Percentiles rank a stretch among this genome's conserved stretches.
phyloP scores from a whole-genome alignment of 2,329 filamentous ascomycete genomes.

The Mycosphaerella sp. region DNA sequence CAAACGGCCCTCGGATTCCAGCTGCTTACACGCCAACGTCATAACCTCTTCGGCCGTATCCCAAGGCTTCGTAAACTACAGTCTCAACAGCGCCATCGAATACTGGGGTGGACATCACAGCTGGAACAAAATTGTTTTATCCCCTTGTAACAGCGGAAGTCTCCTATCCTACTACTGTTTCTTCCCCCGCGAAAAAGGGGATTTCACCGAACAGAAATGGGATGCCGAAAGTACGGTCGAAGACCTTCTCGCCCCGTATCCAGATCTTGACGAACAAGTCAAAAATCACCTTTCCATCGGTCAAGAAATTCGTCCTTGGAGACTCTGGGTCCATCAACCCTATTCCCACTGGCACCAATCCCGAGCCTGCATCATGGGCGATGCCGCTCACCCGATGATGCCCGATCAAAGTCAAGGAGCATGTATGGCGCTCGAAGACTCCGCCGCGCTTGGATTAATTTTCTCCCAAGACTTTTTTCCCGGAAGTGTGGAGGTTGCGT shows the following conservation, averaged over 20 bases:
- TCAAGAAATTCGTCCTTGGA: conserved; percentile 58
- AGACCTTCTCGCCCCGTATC: conserved; percentile 54
- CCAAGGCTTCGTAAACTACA: conserved; percentile 58
- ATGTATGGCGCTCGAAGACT: conserved; percentile 63
- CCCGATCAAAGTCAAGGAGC: conserved; percentile 64
- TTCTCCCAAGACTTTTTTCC: conserved; percentile 47
- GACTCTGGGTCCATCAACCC: conserved; percentile 58
- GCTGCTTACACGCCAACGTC: conserved; percentile 61
- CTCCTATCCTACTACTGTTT: conserved; percentile 65
- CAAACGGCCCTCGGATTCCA: conserved; percentile 53
- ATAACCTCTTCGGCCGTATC: conserved; percentile 53
- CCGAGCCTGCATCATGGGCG: conserved; percentile 54
- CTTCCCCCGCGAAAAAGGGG: conserved; percentile 54
- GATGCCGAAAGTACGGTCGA: conserved; percentile 48
- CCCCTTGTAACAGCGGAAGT: conserved; percentile 60
- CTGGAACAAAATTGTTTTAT: conserved; percentile 62
- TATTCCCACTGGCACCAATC: conserved; percentile 53
- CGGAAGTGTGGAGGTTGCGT: conserved; percentile 31
- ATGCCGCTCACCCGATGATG: conserved; percentile 60
- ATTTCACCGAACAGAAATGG: conserved; percentile 58
- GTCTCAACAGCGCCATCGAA: conserved; percentile 54
- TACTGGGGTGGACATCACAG: conserved; percentile 65
- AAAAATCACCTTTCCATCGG: conserved; percentile 53
- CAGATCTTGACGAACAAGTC: conserved; percentile 54
- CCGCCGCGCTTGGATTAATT: conserved; percentile 55